Evolutionary conservation across 345 rosid genomes (phyloP).

Genomic region (Excoecaria cochinchinensis): DNA sequence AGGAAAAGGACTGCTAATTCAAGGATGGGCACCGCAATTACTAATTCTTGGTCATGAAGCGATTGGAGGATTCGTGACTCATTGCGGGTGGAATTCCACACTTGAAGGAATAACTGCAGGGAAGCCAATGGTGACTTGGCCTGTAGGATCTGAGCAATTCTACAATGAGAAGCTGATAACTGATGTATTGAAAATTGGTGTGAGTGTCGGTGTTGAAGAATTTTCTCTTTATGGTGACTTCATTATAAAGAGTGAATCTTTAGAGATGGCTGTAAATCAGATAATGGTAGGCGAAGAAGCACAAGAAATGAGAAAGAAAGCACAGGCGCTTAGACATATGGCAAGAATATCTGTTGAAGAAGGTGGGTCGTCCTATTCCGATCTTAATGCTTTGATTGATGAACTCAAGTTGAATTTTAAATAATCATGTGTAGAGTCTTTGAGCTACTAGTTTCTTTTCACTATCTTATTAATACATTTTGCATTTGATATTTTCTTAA

Average conservation of each 20-base stretch:
- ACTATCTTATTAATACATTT: no score
- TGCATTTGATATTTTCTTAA: no score
- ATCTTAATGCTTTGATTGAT: not conserved
- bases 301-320: conserved; percentile 34
- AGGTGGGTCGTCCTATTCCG: not conserved
- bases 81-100: not conserved
- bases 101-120: not conserved
- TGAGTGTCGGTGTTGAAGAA: conserved; percentile 39
- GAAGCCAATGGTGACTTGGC: conserved; percentile 30
- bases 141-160: conserved; percentile 51
- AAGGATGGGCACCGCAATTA: conserved; percentile 1
- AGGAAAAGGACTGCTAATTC: not conserved
- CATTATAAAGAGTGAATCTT: not conserved
- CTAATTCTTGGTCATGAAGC: not conserved
- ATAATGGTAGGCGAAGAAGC: conserved; percentile 43
- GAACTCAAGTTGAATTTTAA: not conserved
- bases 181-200: conserved; percentile 41
- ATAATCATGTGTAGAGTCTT: no score
- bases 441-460: no score
- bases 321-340: conserved; percentile 15
- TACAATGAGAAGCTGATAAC: conserved; percentile 52
- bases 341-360: conserved; percentile 31
- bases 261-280: conserved; percentile 42
- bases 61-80: not conserved
- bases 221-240: conserved; percentile 29